Base-by-base conservation (phyloP, 768 basidiomycete species). In the Leucosporidium yakuticum region DNA sequence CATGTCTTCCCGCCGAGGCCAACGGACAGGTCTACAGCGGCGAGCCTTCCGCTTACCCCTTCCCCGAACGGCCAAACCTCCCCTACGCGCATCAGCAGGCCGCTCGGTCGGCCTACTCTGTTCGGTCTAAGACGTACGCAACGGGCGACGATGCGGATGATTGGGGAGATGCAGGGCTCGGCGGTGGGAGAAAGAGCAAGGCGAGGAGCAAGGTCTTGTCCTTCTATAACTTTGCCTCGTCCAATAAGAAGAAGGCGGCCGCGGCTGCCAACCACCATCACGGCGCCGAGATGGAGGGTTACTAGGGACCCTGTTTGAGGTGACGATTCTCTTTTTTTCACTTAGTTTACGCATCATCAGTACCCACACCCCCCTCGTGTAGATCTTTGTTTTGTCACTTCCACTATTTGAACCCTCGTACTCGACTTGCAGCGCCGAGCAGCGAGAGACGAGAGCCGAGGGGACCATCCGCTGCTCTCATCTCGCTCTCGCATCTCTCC, bases 101-200 rank as follows among this genome's bases (percentile, higher is more conserved):
- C 1, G 57, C 69, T 1, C 59, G 70, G 20, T 71, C 70, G n/a
- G 66, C 66, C 21, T 68, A 71, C 53, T 65, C 70, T 36, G 57
- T 71, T 29, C 55, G 55, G 19, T 53, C 58, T 11, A 32, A 50
- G 32, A 31, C 9, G 14, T 48, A 27, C 27, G 67, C 58, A 12
- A 58, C 62, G 5, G 48, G 56, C 31, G 31, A 19, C 36, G 59
- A 25, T 17, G 6, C 20, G 17, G 39, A 48, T 25, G 15, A 49
- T 32, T 32, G 44, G 14, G n/a, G 21, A 17, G 29, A 23, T 8
- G 21, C 14, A 31, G 21, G 21, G 34, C 2, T 21, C 32, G 50
- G 49, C 4, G 31, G 23, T 29, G 58, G 57, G 27, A 44, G 59
- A 8, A 60, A 60, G 59, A 48, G 29, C 59, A 44, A 17, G 7